phyloP scores from a whole-genome alignment of 371 early-diverging fungal genomes.

The Mucor mucedo region DNA sequence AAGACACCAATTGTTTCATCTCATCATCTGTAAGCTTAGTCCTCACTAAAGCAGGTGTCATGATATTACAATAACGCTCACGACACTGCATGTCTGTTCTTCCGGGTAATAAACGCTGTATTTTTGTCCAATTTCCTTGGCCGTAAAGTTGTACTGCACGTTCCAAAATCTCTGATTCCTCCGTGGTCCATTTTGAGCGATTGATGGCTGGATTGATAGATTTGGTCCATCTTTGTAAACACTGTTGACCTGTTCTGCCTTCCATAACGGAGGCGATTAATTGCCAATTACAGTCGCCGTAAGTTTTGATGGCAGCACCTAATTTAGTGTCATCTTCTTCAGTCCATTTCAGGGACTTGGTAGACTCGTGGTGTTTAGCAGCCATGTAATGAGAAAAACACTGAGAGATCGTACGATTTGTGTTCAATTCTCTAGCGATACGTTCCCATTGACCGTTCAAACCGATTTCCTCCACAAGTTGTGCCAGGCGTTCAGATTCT shows the following conservation, averaged over 20 bases:
- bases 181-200: conserved; percentile 73
- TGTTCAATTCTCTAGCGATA: conserved; percentile 63
- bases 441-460: conserved; percentile 63
- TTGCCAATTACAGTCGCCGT: conserved; percentile 74
- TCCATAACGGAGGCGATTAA: conserved; percentile 70
- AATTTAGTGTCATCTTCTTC: conserved; percentile 66
- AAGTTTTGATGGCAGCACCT: conserved; percentile 58
- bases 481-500: conserved; percentile 56
- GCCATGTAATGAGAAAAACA: conserved; percentile 76
- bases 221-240: conserved; percentile 83
- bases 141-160: conserved; percentile 74
- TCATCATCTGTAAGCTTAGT: conserved; percentile 61
- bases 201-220: conserved; percentile 76
- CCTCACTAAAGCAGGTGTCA: conserved; percentile 66
- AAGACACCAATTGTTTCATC: conserved; percentile 7
- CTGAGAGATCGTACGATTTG: conserved; percentile 78
- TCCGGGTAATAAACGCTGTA: conserved; percentile 73
- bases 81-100: conserved; percentile 90
- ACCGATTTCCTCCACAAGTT: conserved; percentile 52
- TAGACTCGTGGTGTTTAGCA: conserved; percentile 24
- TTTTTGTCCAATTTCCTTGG: conserved; percentile 74
- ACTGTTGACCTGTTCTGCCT: conserved; percentile 79
- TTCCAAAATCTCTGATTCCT: conserved; percentile 76
- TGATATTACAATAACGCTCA: conserved; percentile 80
- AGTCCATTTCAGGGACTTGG: conserved; percentile 56